A percentile compares a stretch with the other conserved stretches of the same genome.
Conservation (phyloP, 768 basidiomycete species). For the Boletus coccyginus region DNA sequence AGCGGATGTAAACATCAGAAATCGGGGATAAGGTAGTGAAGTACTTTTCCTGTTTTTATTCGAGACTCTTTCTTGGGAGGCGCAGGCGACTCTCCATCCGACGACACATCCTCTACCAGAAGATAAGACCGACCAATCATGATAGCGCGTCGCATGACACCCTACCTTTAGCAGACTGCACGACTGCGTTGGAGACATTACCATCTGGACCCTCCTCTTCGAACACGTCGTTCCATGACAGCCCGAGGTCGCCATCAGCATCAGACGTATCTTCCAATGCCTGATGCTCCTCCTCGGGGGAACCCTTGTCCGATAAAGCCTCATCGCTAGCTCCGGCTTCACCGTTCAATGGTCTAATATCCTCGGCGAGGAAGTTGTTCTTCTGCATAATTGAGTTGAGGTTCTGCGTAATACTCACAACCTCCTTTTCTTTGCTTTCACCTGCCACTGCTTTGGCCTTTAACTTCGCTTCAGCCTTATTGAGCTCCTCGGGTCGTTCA, state of each 20-base stretch:
- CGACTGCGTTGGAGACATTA: conserved; percentile 3
- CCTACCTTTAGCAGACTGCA: conserved; percentile 20
- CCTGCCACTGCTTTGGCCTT: conserved; percentile 35
- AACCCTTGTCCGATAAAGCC: conserved; percentile 31
- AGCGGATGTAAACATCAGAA: conserved; percentile 7
- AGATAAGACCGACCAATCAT: conserved; percentile 6
- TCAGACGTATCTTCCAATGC: conserved; percentile 34
- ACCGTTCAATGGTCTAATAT: conserved; percentile 65
- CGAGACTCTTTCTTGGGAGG: conserved; percentile 60
- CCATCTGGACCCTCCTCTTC: conserved; percentile 43
- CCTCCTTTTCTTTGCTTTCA: conserved; percentile 34
- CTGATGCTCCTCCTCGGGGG: conserved; percentile 42
- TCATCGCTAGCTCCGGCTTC: conserved; percentile 37
- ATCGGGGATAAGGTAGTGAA: background rate
- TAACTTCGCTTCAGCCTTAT: conserved; percentile 51
- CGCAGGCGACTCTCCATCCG: conserved; percentile 35
- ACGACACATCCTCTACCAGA: conserved; percentile 26
- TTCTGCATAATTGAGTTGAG: conserved; percentile 85
- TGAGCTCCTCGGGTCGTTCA: conserved; percentile 70
- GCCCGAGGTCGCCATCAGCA: conserved; percentile 42
- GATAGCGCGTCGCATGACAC: conserved; percentile 4
- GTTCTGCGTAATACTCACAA: conserved; percentile 79
- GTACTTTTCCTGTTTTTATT: conserved; percentile 92
- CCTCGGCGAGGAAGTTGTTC: conserved; percentile 82
- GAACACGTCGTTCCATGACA: conserved; percentile 90